phyloP scores from a whole-genome alignment of 2,329 filamentous ascomycete species.

The Phyllosticta citribraziliensis region DNA sequence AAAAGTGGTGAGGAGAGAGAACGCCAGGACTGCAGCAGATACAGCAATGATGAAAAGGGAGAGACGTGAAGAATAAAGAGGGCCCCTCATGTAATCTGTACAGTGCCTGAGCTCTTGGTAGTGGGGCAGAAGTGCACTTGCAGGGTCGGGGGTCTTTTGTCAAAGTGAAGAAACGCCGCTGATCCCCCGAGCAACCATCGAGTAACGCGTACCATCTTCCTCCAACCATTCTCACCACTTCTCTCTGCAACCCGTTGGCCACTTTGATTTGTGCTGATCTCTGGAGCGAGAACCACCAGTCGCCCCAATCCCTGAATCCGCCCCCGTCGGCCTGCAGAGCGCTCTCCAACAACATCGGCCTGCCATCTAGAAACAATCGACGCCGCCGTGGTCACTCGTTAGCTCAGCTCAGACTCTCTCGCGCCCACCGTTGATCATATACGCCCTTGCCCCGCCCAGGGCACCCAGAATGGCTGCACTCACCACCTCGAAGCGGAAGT shows the following conservation, averaged over 20 bases:
- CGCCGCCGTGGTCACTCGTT: background rate
- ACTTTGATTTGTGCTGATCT: background rate
- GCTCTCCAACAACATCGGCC: background rate
- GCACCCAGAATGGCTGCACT: slow-evolving; percentile 38
- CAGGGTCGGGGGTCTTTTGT: background rate
- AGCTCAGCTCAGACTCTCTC: background rate
- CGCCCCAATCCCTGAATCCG: background rate
- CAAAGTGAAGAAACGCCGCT: slow-evolving; percentile 2
- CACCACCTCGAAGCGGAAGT: slow-evolving; percentile 75
- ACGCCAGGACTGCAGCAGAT: slow-evolving; percentile 20
- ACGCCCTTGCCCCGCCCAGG: background rate
- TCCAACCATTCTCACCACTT: background rate
- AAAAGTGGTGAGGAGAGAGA: slow-evolving; percentile 12
- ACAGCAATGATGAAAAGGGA: slow-evolving; percentile 18
- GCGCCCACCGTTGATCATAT: slow-evolving; percentile 2
- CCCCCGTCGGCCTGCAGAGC: background rate
- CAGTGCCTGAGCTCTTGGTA: slow-evolving; percentile 5
- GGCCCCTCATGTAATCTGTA: slow-evolving; percentile 8
- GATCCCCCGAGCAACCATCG: slow-evolving; percentile 8
- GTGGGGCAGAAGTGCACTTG: slow-evolving; percentile 5
- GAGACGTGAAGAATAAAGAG: slow-evolving; percentile 13
- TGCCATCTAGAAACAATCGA: background rate
- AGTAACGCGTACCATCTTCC: background rate
- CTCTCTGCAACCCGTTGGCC: background rate
- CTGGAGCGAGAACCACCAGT: background rate